These are phyloP conservation scores for Coemansia sp. DNA, from an alignment of 192 early-diverging fungal genomes.

Conservation along the genomic window DNA sequence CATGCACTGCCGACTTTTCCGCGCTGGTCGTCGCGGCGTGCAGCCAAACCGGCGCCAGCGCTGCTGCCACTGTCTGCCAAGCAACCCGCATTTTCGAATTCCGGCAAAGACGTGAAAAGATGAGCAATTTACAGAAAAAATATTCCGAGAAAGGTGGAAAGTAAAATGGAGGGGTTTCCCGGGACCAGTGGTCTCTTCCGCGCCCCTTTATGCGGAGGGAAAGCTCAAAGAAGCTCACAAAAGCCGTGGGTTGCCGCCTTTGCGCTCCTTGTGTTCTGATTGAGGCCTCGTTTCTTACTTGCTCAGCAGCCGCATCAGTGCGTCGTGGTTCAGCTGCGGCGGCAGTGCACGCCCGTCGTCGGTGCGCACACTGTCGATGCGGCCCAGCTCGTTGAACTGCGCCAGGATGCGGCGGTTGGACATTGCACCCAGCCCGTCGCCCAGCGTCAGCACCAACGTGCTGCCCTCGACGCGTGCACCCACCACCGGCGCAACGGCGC, in stretches of 20 bases:
- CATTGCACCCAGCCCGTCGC: constrained; percentile 45
- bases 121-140: neutral
- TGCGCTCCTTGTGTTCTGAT: too few species aligned
- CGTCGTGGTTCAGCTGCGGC: constrained; percentile 30
- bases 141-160: too few species aligned
- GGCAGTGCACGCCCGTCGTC: constrained; percentile 46
- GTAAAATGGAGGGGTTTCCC: too few species aligned
- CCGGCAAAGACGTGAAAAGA: neutral
- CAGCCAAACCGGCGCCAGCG: neutral
- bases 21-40: neutral
- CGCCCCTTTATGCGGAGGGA: neutral
- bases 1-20: constrained; percentile 53
- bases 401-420: constrained; percentile 42
- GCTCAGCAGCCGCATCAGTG: constrained; percentile 39
- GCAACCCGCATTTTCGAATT: constrained; percentile 5
- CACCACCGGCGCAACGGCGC: constrained; percentile 40
- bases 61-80: neutral
- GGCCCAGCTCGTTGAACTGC: constrained; percentile 37
- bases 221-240: neutral
- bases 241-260: too few species aligned
- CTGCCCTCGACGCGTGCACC: constrained; percentile 41
- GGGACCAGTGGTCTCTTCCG: too few species aligned
- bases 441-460: constrained; percentile 41
- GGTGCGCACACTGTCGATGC: constrained; percentile 27
- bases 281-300: too few species aligned